Percentiles rank a stretch among this genome's conserved stretches.
These are phyloP conservation scores for Sphaerulina vaccinii DNA, from an alignment of 2,329 filamentous ascomycete species.

Conservation along the genomic window DNA sequence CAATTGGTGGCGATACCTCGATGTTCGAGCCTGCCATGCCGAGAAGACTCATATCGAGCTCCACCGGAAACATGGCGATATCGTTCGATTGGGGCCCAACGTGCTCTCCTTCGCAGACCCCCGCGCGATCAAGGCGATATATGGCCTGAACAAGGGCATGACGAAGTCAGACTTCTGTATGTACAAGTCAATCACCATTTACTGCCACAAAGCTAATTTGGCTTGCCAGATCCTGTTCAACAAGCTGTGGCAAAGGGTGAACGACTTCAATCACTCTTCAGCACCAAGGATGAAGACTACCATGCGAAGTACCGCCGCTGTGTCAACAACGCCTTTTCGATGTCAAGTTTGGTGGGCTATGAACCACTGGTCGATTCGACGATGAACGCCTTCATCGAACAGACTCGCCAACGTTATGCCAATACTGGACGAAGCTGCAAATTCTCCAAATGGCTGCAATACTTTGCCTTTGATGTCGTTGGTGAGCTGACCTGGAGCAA, in stretches of 20 bases:
- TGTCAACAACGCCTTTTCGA: constrained; percentile 74
- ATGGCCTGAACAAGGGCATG: constrained; percentile 79
- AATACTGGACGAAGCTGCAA: constrained; percentile 53
- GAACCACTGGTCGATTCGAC: constrained; percentile 78
- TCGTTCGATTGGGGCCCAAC: constrained; percentile 75
- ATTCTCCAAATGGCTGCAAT: constrained; percentile 72
- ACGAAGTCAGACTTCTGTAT: constrained; percentile 73
- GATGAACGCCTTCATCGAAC: constrained; percentile 65
- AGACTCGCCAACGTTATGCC: constrained; percentile 46
- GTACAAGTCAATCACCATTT: background rate
- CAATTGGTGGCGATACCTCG: constrained; percentile 72
- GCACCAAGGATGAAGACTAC: constrained; percentile 70
- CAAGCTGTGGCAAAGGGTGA: constrained; percentile 69
- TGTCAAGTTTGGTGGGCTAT: constrained; percentile 74
- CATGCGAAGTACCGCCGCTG: constrained; percentile 72
- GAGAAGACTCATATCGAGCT: constrained; percentile 67
- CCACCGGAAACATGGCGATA: constrained; percentile 69
- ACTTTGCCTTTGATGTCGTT: constrained; percentile 79
- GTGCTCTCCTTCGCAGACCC: constrained; percentile 71
- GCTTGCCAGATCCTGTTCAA: constrained; percentile 61
- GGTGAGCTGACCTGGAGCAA: constrained; percentile 75
- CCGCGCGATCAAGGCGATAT: constrained; percentile 70
- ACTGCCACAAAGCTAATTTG: background rate
- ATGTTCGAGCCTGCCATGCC: constrained; percentile 63
- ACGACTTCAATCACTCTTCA: constrained; percentile 70